phyloP scores from a whole-genome alignment of 768 basidiomycete species.

The Lanmaoa pseudosensibilis region DNA sequence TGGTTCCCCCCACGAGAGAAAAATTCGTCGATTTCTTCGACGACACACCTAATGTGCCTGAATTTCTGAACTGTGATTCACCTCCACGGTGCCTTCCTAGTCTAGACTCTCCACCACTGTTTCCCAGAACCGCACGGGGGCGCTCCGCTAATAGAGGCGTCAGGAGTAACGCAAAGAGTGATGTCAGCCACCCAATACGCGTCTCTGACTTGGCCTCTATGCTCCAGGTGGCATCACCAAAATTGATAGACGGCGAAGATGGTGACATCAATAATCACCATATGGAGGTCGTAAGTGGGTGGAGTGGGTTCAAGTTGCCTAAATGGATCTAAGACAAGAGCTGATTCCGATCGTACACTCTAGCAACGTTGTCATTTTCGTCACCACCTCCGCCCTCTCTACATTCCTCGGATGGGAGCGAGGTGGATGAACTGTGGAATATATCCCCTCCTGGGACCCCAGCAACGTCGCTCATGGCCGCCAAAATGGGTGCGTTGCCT shows the following conservation, averaged over 20 bases:
- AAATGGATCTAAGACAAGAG: background rate
- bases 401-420: constrained; percentile 40
- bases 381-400: constrained; percentile 39
- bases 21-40: constrained; percentile 12
- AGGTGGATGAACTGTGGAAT: constrained; percentile 53
- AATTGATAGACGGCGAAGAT: constrained; percentile 40
- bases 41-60: constrained; percentile 20
- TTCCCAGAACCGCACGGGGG: constrained; percentile 35
- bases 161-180: background rate
- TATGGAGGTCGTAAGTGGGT: constrained; percentile 62
- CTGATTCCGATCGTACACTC: constrained; percentile 7
- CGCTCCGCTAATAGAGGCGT: background rate
- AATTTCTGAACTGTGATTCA: constrained; percentile 34
- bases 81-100: constrained; percentile 26
- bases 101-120: constrained; percentile 45
- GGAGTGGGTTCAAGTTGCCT: constrained; percentile 47
- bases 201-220: constrained; percentile 31
- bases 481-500: constrained; percentile 48
- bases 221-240: constrained; percentile 21
- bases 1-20: constrained; percentile 16
- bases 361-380: constrained; percentile 40
- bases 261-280: constrained; percentile 47
- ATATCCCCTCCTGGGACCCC: constrained; percentile 49
- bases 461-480: constrained; percentile 39
- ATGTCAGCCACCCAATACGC: constrained; percentile 11